A percentile compares a stretch with the other conserved stretches of the same genome.
Evolutionary conservation across 2,329 filamentous ascomycete species (phyloP).

Genomic region (Sarocladium kiliense): DNA sequence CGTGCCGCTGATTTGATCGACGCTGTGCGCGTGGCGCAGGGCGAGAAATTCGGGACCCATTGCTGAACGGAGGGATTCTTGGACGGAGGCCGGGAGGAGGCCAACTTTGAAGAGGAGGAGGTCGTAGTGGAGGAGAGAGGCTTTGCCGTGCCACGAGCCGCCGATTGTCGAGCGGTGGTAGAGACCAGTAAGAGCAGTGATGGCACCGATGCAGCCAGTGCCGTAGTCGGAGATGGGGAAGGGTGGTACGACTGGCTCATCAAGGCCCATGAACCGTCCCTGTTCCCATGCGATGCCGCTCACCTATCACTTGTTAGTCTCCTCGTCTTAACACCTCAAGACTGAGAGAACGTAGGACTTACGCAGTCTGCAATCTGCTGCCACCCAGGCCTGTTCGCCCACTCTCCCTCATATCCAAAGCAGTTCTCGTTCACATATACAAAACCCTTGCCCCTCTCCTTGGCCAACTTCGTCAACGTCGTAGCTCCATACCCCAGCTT

Average conservation of each 20-base stretch:
- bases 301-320: slow-evolving; percentile 29
- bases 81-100: slow-evolving; percentile 46
- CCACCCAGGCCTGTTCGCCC: slow-evolving; percentile 62
- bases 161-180: slow-evolving; percentile 57
- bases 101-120: slow-evolving; percentile 59
- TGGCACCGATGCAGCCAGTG: slow-evolving; percentile 66
- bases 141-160: slow-evolving; percentile 61
- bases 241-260: slow-evolving; percentile 56
- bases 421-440: slow-evolving; percentile 69
- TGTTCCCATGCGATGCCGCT: slow-evolving; percentile 57
- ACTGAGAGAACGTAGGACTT: slow-evolving; percentile 12
- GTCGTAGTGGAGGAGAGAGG: slow-evolving; percentile 63
- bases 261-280: slow-evolving; percentile 30
- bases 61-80: slow-evolving; percentile 43
- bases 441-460: slow-evolving; percentile 53
- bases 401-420: slow-evolving; percentile 57
- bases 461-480: slow-evolving; percentile 46
- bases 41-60: slow-evolving; percentile 49
- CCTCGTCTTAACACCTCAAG: background rate
- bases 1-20: slow-evolving; percentile 59
- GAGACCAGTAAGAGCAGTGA: slow-evolving; percentile 60
- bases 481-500: slow-evolving; percentile 58
- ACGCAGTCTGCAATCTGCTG: slow-evolving; percentile 66
- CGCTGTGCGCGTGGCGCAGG: slow-evolving; percentile 56
- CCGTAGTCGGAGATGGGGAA: slow-evolving; percentile 63